Percentiles rank a stretch among this genome's conserved stretches.
phyloP scores from a whole-genome alignment of 306 rosid species.

The Dalbergia cultrata region DNA sequence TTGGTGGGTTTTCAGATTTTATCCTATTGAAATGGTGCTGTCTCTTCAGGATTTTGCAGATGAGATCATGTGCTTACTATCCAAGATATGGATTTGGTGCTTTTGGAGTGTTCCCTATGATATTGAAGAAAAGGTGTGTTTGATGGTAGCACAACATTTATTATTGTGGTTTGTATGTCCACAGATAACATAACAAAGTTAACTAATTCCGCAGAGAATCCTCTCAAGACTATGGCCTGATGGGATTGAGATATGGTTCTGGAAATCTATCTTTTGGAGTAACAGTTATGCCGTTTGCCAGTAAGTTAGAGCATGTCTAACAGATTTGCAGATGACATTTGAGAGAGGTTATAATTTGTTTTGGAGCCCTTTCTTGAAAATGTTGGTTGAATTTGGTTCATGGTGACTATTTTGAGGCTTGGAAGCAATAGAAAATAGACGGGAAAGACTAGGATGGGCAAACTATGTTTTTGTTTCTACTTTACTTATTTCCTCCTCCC shows the following conservation, averaged over 20 bases:
- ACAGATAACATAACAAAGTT: constrained; percentile 47
- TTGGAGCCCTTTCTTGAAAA: neutral
- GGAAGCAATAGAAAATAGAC: neutral
- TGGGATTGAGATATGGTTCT: constrained; percentile 95
- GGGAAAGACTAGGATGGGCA: constrained; percentile 10
- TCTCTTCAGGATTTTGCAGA: constrained; percentile 76
- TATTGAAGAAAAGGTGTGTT: constrained; percentile 75
- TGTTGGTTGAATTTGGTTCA: constrained; percentile 26
- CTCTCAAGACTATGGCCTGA: constrained; percentile 73
- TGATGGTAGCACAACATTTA: constrained; percentile 40
- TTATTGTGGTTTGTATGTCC: constrained; percentile 44
- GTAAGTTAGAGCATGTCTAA: constrained; percentile 57
- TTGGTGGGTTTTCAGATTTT: constrained; percentile 3
- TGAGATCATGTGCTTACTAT: constrained; percentile 80
- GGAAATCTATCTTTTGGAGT: constrained; percentile 79
- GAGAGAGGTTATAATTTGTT: neutral
- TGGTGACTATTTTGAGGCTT: constrained; percentile 12
- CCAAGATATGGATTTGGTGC: constrained; percentile 92
- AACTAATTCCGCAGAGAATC: constrained; percentile 62
- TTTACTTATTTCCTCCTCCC: neutral
- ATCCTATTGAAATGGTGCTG: constrained; percentile 39
- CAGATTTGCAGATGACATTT: constrained; percentile 11
- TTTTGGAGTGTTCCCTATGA: constrained; percentile 83
- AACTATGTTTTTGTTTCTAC: constrained; percentile 13
- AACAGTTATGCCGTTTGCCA: constrained; percentile 71